Conservation (phyloP, 768 basidiomycete genomes). For the Amanita phalloides region DNA sequence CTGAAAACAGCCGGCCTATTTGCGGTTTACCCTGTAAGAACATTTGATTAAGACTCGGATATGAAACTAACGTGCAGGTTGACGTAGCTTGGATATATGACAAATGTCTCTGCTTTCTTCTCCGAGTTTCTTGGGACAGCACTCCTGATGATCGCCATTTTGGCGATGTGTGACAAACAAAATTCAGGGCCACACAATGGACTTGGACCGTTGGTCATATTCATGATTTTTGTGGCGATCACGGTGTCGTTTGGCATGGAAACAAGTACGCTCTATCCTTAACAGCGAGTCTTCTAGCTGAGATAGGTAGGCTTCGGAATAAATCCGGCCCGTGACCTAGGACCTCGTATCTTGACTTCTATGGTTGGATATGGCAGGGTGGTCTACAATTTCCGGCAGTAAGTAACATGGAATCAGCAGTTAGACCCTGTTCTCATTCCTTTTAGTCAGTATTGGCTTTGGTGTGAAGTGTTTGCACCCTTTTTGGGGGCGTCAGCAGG, state of each 20-base stretch:
- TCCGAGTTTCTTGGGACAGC: constrained; percentile 51
- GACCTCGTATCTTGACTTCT: constrained; percentile 54
- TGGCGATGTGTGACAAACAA: constrained; percentile 40
- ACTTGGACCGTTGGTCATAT: constrained; percentile 45
- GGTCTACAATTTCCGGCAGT: constrained; percentile 30
- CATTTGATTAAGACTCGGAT: not conserved
- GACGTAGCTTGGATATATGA: constrained; percentile 26
- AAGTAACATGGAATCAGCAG: constrained; percentile 11
- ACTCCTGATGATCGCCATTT: constrained; percentile 44
- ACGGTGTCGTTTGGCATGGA: constrained; percentile 53
- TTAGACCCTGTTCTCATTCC: constrained; percentile 6
- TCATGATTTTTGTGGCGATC: constrained; percentile 48
- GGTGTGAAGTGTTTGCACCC: constrained; percentile 51
- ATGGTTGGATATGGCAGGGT: constrained; percentile 55
- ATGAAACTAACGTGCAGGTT: not conserved
- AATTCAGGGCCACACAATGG: constrained; percentile 40
- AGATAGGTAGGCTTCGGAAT: constrained; percentile 22
- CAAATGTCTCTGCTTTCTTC: constrained; percentile 29
- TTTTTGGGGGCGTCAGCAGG: constrained; percentile 46
- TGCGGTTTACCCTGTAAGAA: constrained; percentile 47
- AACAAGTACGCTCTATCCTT: constrained; percentile 26
- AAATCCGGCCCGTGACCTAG: constrained; percentile 34
- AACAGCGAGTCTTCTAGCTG: not conserved
- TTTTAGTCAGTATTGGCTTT: constrained; percentile 62
- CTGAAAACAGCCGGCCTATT: constrained; percentile 48